Conservation (phyloP, 2,329 filamentous ascomycete genomes). For the Scedosporium aurantiacum region DNA sequence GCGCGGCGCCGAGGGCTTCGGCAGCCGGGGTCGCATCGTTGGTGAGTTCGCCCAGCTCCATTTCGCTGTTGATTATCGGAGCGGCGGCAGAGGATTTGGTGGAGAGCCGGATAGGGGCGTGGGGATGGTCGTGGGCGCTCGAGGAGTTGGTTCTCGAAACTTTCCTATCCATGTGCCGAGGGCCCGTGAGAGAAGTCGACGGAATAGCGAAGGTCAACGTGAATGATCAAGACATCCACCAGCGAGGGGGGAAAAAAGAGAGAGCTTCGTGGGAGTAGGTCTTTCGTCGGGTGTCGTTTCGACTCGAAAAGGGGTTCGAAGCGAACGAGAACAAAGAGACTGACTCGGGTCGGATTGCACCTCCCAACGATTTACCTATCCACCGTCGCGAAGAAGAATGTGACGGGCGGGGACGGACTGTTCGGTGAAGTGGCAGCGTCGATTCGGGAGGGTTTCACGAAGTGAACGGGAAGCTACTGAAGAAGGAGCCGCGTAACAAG, state of each 20-base stretch:
- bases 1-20: slow-evolving; percentile 11
- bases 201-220: too few species aligned
- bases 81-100: slow-evolving; percentile 41
- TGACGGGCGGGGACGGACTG: not conserved
- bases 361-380: not conserved
- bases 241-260: not conserved
- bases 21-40: slow-evolving; percentile 23
- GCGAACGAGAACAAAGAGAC: not conserved
- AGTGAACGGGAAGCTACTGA: slow-evolving; percentile 2
- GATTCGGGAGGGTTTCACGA: not conserved
- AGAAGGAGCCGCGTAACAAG: not conserved
- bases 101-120: slow-evolving; percentile 40
- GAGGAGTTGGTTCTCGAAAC: not conserved
- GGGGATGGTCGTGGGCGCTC: not conserved
- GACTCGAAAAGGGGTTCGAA: not conserved
- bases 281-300: not conserved
- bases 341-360: not conserved
- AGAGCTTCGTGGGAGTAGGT: not conserved
- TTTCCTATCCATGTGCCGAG: not conserved
- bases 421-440: not conserved
- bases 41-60: slow-evolving; percentile 42
- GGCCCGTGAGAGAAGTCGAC: not conserved
- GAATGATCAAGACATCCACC: too few species aligned
- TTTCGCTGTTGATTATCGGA: slow-evolving; percentile 45
- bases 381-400: not conserved